Evolutionary conservation across 2,329 filamentous ascomycete species (phyloP).

Genomic region (Cladorrhinum sp.): DNA sequence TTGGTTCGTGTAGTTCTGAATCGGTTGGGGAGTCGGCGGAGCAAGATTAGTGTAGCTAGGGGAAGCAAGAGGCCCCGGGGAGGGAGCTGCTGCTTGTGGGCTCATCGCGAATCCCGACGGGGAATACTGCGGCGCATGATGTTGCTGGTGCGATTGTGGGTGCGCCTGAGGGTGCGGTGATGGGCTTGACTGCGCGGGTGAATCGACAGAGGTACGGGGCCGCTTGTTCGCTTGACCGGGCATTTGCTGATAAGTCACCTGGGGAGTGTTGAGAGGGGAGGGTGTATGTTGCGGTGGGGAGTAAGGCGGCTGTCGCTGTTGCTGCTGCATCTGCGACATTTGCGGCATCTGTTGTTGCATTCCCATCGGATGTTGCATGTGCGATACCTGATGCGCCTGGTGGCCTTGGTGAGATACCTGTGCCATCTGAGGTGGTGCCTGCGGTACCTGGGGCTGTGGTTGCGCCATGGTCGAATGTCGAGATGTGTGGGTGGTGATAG

Average conservation of each 20-base stretch:
- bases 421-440: slow-evolving; percentile 23
- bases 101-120: slow-evolving; percentile 35
- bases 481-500: not conserved
- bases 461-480: slow-evolving; percentile 51
- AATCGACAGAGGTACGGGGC: slow-evolving; percentile 65
- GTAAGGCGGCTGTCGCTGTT: slow-evolving; percentile 48
- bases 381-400: slow-evolving; percentile 15
- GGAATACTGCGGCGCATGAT: slow-evolving; percentile 38
- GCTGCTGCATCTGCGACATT: slow-evolving; percentile 33
- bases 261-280: slow-evolving; percentile 54
- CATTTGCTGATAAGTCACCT: slow-evolving; percentile 48
- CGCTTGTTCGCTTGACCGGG: slow-evolving; percentile 66
- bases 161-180: slow-evolving; percentile 1
- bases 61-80: slow-evolving; percentile 30
- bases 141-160: slow-evolving; percentile 2
- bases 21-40: slow-evolving; percentile 26
- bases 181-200: not conserved
- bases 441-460: slow-evolving; percentile 51
- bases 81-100: slow-evolving; percentile 14
- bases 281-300: slow-evolving; percentile 61
- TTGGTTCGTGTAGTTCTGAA: slow-evolving; percentile 17
- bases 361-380: not conserved
- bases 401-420: slow-evolving; percentile 16
- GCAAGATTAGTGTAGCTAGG: slow-evolving; percentile 38
- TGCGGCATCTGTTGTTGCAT: not conserved